phyloP scores from a whole-genome alignment of 129 eudicot genomes.

The Artemisia tridentata region DNA sequence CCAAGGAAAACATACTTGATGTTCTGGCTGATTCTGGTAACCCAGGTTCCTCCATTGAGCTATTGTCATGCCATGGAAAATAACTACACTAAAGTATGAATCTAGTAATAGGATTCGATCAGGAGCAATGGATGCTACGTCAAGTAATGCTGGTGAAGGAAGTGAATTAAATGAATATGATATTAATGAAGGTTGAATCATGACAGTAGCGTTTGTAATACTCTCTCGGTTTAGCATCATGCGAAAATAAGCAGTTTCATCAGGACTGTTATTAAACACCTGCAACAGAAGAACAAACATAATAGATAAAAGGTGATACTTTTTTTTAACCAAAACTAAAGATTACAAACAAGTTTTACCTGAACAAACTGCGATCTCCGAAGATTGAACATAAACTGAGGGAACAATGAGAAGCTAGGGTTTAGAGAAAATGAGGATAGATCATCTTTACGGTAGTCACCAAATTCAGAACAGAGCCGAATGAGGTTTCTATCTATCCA shows the following conservation, averaged over 20 bases:
- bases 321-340: neutral
- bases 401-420: conserved; percentile 86
- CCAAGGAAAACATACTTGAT: conserved; percentile 48
- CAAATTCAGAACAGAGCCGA: conserved; percentile 85
- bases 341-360: conserved; percentile 36
- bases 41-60: conserved; percentile 98
- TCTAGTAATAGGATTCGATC: conserved; percentile 90
- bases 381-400: conserved; percentile 90
- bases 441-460: conserved; percentile 89
- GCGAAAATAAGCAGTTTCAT: conserved; percentile 97
- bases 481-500: conserved; percentile 92
- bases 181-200: conserved; percentile 93
- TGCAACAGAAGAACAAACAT: conserved; percentile 18
- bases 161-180: conserved; percentile 81
- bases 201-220: conserved; percentile 75
- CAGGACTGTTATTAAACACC: conserved; percentile 97
- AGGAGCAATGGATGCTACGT: conserved; percentile 79
- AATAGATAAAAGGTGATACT: neutral
- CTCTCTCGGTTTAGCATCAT: conserved; percentile 86
- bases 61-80: conserved; percentile 91
- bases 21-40: conserved; percentile 88
- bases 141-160: conserved; percentile 76
- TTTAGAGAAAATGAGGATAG: conserved; percentile 84
- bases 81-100: conserved; percentile 90
- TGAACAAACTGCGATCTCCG: conserved; percentile 92